Evolutionary conservation across 2,329 filamentous ascomycete species (phyloP).

Genomic region (Trichoderma koningii): DNA sequence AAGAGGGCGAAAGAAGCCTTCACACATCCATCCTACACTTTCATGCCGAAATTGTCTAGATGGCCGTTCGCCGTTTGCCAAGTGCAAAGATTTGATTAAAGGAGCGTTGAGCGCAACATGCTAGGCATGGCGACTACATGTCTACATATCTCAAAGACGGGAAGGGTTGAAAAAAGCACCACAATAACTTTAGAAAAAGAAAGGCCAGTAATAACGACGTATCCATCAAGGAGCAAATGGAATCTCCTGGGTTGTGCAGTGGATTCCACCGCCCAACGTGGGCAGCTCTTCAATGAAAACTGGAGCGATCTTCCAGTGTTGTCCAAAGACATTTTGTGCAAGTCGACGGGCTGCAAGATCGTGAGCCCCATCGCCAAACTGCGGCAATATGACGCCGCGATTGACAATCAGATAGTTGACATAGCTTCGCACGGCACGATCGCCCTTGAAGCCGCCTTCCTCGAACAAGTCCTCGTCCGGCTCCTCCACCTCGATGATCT

Average conservation of each 20-base stretch:
- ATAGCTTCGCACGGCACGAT: constrained; percentile 31
- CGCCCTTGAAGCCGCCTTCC: not conserved
- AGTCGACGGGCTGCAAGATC: constrained; percentile 32
- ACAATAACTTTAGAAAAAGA: too few relatives aligned
- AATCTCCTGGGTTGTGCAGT: constrained; percentile 37
- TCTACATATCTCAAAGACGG: too few relatives aligned
- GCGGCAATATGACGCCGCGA: constrained; percentile 36
- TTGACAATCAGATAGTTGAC: constrained; percentile 38
- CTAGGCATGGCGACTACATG: too few relatives aligned
- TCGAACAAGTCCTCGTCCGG: constrained; percentile 26
- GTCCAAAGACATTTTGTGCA: constrained; percentile 21
- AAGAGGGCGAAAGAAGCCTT: too few relatives aligned
- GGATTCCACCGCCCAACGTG: constrained; percentile 34
- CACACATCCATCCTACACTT: too few relatives aligned
- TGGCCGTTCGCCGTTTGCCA: too few relatives aligned
- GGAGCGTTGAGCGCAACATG: too few relatives aligned
- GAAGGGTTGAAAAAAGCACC: too few relatives aligned
- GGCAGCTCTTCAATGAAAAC: constrained; percentile 31
- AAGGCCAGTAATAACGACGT: too few relatives aligned
- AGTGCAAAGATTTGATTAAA: too few relatives aligned
- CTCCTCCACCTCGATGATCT: constrained; percentile 34
- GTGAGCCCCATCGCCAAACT: constrained; percentile 33
- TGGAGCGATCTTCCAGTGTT: too few relatives aligned
- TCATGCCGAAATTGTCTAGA: too few relatives aligned
- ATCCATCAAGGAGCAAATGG: constrained; percentile 1